Evolutionary conservation across 768 basidiomycete genomes (phyloP), one percentile per base, ranked within the genome.

Genomic region (Glaciozyma martinii): DNA sequence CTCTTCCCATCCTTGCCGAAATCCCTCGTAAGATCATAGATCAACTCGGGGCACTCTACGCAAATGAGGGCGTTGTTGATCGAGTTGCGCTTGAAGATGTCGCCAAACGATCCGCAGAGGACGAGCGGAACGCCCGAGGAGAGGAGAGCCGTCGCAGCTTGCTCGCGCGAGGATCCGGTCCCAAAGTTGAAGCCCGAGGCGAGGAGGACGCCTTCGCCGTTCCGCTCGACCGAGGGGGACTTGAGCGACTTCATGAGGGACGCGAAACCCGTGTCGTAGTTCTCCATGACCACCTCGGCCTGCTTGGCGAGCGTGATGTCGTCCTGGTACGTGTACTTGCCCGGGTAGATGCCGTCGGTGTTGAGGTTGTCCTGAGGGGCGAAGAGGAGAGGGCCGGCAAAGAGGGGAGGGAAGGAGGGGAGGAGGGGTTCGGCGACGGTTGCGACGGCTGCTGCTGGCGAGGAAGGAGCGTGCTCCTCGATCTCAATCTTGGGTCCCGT

Each of bases 21-120:
- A 55, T 78, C 76, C 47, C 78, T 77, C 1, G 95, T 97, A 61
- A 98, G 80, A 71, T 95, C 91, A 23, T 79, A 78, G 23, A 98
- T 87, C 47, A 99, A 83, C 73, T 88, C 88, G 0, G 94, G 93
- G 64, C 85, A 87, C 78, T 98, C 94, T 53, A 97, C 77, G 74
- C 95, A 95, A 58, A 99, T 89, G 9, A 99, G 81, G 15, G 92
- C 94, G 75, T 99, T 98, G 79, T 99, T 99, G 79, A 98, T 98
- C 23, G 91, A 88, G 76, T 99, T 99, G 40, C 95, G 85, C 80
- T 98, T 97, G 82, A 95, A 99, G 74, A 98, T 98, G 76, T 99
- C 95, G 15, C 95, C 94, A 71, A 99, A 99, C 37, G 92, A 95
- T 42, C 93, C 95, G n/a, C 91, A 91, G 63, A 99, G 82, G 61